These are phyloP conservation scores for Syncephalastrum contaminatum DNA, from an alignment of 371 early-diverging fungal species.

Conservation along the genomic window DNA sequence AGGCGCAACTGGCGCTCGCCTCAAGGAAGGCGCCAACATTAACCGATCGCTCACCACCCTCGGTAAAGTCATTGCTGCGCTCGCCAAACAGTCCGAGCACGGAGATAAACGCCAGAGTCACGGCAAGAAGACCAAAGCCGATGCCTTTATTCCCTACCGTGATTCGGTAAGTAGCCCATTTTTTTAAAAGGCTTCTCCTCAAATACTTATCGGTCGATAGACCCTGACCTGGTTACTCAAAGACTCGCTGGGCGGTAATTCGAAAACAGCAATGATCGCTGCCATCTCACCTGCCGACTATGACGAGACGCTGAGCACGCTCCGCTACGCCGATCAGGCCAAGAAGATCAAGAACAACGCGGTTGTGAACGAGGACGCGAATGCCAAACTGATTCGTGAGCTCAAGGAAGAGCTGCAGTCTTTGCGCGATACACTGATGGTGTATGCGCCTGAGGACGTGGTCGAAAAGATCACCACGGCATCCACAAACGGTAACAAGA, in stretches of 20 bases:
- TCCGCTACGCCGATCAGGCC: slow-evolving; percentile 91
- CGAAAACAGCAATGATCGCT: slow-evolving; percentile 90
- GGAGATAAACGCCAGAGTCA: not conserved
- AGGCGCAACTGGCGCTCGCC: slow-evolving; percentile 88
- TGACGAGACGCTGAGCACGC: slow-evolving; percentile 89
- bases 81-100: slow-evolving; percentile 49
- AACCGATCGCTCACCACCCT: slow-evolving; percentile 93
- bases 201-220: slow-evolving; percentile 3
- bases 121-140: slow-evolving; percentile 35
- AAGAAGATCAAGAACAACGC: slow-evolving; percentile 88
- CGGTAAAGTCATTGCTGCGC: slow-evolving; percentile 94
- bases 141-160: slow-evolving; percentile 74
- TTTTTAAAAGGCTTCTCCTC: slow-evolving; percentile 1
- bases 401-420: slow-evolving; percentile 76
- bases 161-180: slow-evolving; percentile 61
- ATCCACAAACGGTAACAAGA: slow-evolving; percentile 18
- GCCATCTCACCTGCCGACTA: slow-evolving; percentile 76
- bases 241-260: slow-evolving; percentile 88
- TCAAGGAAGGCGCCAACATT: slow-evolving; percentile 98
- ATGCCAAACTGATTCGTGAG: slow-evolving; percentile 74
- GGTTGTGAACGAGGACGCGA: slow-evolving; percentile 86
- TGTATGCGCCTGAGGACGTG: slow-evolving; percentile 61
- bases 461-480: slow-evolving; percentile 33
- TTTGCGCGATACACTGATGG: slow-evolving; percentile 57
- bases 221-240: slow-evolving; percentile 92